phyloP scores from a whole-genome alignment of 2,329 filamentous ascomycete genomes.

The Orbilia brochopaga region DNA sequence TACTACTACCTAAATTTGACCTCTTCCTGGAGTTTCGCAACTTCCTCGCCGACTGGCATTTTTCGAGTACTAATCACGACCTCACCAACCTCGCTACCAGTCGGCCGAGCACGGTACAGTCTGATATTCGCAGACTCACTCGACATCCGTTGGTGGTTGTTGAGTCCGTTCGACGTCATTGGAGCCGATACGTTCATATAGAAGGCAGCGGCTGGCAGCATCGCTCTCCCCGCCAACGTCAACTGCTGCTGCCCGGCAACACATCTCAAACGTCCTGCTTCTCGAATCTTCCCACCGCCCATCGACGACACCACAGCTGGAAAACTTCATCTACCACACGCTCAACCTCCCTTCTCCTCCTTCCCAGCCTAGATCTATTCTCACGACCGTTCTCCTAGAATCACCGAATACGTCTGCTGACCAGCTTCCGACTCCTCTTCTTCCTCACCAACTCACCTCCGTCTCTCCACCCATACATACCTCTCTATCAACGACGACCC shows the following conservation, averaged over 20 bases:
- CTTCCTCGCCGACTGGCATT: slow-evolving; percentile 9
- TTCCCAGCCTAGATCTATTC: neutral
- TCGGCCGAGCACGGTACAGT: neutral
- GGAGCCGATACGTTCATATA: neutral
- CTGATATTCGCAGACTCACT: too few species aligned
- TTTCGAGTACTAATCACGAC: slow-evolving; percentile 13
- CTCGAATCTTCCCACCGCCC: slow-evolving; percentile 28
- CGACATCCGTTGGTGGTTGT: too few species aligned
- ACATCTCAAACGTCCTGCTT: slow-evolving; percentile 23
- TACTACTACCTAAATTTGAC: too few species aligned
- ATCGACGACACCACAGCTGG: slow-evolving; percentile 12
- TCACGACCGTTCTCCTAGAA: neutral
- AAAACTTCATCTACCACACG: neutral
- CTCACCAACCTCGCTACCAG: slow-evolving; percentile 1
- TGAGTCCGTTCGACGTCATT: slow-evolving; percentile 34
- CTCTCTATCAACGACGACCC: neutral
- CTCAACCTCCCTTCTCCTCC: slow-evolving; percentile 7
- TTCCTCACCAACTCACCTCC: neutral
- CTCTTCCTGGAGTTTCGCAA: too few species aligned
- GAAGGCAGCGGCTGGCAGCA: neutral
- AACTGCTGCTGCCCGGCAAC: slow-evolving; percentile 31
- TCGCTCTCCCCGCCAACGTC: slow-evolving; percentile 14
- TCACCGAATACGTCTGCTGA: neutral
- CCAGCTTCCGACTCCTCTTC: neutral
- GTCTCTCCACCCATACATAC: neutral